Evolutionary conservation across 768 basidiomycete genomes (phyloP), one percentile per base, ranked within the genome.

Genomic region (Trichaptum fuscoviolaceum): DNA sequence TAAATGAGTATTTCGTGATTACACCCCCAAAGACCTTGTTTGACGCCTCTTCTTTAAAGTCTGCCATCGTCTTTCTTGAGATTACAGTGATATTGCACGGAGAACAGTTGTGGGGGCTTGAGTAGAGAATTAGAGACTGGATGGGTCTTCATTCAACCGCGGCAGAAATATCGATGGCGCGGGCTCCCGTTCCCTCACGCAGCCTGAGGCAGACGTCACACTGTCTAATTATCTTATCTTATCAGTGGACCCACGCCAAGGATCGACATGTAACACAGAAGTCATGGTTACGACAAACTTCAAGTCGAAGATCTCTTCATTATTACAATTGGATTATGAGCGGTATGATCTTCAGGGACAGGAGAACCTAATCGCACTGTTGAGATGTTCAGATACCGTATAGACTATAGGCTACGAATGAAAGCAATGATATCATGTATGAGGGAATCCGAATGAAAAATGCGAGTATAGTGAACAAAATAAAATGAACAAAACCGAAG

Each of bases 1-100:
- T 90, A 81, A 90, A 92, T 78, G 87, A 91, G 82, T 93, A 98
- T 76, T 98, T 98, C 67, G 79, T 83, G 66, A 99, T 75, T 65
- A 85, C 84, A 25, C 96, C 97, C 66, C 85, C 89, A 68, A 90
- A 96, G 12, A 87, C 83, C 76, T 90, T 90, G 84, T 87, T 94
- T 10, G 85, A 81, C 1, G 92, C 90, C 20, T 95, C 68, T 74
- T 87, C 85, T 70, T 91, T 85, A 70, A 95, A 85, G 35, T 73
- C 71, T 72, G 73, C 77, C 59, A 59, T 70, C 27, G 67, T 62
- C 42, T 52, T 5, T 12, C 42, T 52, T 52, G 42, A 12, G 3
- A 52, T 3, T 52, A 52, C 20, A 5, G 42, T 15, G 42, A 52
- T 52, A 20, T 52, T 20, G 42, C 15, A 52, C 3, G 42, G 42